Conservation (phyloP, 257 asterid genomes). For the Rauvolfia tetraphylla region DNA sequence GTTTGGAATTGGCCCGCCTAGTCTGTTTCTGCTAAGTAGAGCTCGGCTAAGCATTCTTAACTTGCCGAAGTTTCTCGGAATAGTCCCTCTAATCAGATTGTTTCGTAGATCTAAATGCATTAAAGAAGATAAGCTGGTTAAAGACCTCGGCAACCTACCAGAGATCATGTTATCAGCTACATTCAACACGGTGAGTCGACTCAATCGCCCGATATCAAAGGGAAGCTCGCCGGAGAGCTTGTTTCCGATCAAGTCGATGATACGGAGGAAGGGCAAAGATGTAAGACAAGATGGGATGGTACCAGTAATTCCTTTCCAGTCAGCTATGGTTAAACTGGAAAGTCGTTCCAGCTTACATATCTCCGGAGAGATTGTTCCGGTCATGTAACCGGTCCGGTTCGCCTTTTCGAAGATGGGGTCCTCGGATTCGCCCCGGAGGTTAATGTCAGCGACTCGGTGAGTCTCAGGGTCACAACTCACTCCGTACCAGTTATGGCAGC, state of each 20-base stretch:
- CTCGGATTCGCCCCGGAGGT: constrained; percentile 90
- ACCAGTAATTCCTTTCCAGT: constrained; percentile 87
- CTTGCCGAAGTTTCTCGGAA: constrained; percentile 61
- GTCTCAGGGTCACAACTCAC: constrained; percentile 74
- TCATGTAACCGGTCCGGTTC: constrained; percentile 78
- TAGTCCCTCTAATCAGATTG: constrained; percentile 53
- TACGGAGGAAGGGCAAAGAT: constrained; percentile 51
- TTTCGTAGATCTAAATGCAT: constrained; percentile 73
- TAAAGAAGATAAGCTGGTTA: constrained; percentile 48
- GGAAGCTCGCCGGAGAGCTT: constrained; percentile 64
- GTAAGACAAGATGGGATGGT: constrained; percentile 62
- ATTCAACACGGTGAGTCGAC: constrained; percentile 70
- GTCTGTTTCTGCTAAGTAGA: constrained; percentile 52
- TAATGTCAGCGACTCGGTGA: constrained; percentile 73
- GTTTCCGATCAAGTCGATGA: constrained; percentile 77
- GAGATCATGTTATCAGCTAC: constrained; percentile 69
- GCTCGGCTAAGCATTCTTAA: constrained; percentile 81
- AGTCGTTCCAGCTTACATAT: constrained; percentile 59
- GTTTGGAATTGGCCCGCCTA: constrained; percentile 53
- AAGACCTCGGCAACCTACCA: constrained; percentile 61
- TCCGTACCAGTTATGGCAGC: constrained; percentile 87
- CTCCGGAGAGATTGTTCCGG: constrained; percentile 66
- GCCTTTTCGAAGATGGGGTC: constrained; percentile 72
- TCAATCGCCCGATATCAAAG: constrained; percentile 54
- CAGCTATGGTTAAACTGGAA: constrained; percentile 73